Evolutionary conservation across 2,329 filamentous ascomycete genomes (phyloP).

Genomic region (Nemania serpens): DNA sequence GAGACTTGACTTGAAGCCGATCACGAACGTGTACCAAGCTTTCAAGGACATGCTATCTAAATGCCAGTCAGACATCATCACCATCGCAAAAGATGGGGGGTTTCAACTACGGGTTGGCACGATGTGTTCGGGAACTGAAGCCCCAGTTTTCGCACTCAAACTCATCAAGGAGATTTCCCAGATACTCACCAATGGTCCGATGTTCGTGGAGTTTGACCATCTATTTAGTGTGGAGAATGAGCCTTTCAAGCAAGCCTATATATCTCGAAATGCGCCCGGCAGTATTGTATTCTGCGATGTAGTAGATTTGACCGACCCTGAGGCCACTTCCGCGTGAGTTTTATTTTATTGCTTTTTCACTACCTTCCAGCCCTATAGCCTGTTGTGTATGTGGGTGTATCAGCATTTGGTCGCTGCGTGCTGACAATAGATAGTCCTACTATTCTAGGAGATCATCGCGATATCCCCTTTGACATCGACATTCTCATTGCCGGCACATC

Average conservation of each 20-base stretch:
- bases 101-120: slow-evolving; percentile 60
- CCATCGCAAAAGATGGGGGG: slow-evolving; percentile 37
- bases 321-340: slow-evolving; percentile 49
- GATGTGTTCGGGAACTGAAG: slow-evolving; percentile 79
- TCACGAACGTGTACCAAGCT: slow-evolving; percentile 37
- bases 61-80: slow-evolving; percentile 22
- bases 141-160: slow-evolving; percentile 68
- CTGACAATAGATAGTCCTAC: slow-evolving; percentile 51
- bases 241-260: slow-evolving; percentile 67
- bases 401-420: background rate
- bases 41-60: slow-evolving; percentile 38
- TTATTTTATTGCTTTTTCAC: background rate
- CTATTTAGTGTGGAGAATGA: slow-evolving; percentile 68
- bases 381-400: background rate
- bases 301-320: slow-evolving; percentile 53
- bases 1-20: slow-evolving; percentile 31
- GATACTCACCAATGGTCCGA: slow-evolving; percentile 38
- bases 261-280: slow-evolving; percentile 60
- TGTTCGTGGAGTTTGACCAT: slow-evolving; percentile 55
- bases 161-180: slow-evolving; percentile 55
- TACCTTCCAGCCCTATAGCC: too few species aligned
- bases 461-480: slow-evolving; percentile 63
- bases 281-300: slow-evolving; percentile 64
- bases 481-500: slow-evolving; percentile 74
- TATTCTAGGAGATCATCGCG: slow-evolving; percentile 64